phyloP scores from a whole-genome alignment of 2,329 filamentous ascomycete species.

The Cladosporium colombiae region DNA sequence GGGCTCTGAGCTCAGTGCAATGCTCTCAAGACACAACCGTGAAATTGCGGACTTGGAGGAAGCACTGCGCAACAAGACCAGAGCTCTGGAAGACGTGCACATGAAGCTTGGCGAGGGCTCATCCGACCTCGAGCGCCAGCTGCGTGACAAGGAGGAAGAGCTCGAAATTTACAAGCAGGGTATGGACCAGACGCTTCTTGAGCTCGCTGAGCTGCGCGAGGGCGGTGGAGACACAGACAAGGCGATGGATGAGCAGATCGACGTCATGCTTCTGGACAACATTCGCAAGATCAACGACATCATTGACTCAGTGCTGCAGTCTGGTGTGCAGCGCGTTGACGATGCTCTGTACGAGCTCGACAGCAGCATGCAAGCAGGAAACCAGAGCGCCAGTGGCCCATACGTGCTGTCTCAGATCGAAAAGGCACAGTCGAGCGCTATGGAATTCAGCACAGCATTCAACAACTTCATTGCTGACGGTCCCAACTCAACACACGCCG shows the following conservation, averaged over 20 bases:
- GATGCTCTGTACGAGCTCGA: conserved; percentile 97
- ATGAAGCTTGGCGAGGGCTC: conserved; percentile 76
- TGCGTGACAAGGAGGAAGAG: conserved; percentile 95
- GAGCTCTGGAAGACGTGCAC: conserved; percentile 80
- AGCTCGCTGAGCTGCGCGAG: conserved; percentile 81
- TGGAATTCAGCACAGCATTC: conserved; percentile 96
- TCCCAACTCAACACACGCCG: conserved; percentile 82
- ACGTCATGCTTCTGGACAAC: conserved; percentile 82
- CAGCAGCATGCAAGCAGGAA: conserved; percentile 96
- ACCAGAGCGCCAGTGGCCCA: conserved; percentile 92
- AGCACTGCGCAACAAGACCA: conserved; percentile 80
- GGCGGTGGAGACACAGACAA: conserved; percentile 66
- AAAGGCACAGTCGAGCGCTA: conserved; percentile 90
- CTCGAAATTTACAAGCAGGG: conserved; percentile 97
- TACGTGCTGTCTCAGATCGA: conserved; percentile 97
- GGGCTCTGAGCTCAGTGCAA: conserved; percentile 89
- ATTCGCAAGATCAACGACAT: conserved; percentile 95
- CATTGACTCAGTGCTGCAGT: conserved; percentile 93
- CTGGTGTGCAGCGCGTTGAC: conserved; percentile 89
- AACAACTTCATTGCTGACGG: conserved; percentile 98
- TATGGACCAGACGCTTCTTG: conserved; percentile 93
- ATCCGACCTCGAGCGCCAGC: conserved; percentile 78
- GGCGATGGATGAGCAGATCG: conserved; percentile 85
- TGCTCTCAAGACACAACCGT: conserved; percentile 94
- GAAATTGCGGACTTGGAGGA: conserved; percentile 98